Evolutionary conservation across 176 grass and related monocot genomes (phyloP).

Genomic region (Typha latifolia): DNA sequence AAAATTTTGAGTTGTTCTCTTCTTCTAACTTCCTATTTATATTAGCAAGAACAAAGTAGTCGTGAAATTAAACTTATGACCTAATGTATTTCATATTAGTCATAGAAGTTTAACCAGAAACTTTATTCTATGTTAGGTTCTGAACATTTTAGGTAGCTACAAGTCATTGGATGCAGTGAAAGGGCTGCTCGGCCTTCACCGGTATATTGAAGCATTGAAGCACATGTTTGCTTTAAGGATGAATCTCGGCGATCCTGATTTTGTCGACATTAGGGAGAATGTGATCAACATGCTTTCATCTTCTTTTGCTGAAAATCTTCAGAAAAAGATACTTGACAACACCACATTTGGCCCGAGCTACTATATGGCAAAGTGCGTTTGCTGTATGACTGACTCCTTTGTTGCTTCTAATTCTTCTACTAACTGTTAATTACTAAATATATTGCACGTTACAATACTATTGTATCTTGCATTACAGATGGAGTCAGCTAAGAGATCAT

Average conservation of each 20-base stretch:
- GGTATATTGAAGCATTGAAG: constrained; percentile 67
- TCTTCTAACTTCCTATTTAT: no score
- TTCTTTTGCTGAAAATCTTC: constrained; percentile 41
- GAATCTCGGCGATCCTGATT: constrained; percentile 70
- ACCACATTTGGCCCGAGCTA: constrained; percentile 60
- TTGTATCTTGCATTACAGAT: constrained; percentile 28
- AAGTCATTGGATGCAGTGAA: constrained; percentile 42
- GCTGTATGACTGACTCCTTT: background rate
- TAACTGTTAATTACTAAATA: background rate
- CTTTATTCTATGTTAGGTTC: constrained; percentile 17
- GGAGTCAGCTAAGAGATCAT: constrained; percentile 58
- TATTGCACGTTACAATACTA: background rate
- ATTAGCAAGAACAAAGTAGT: no score
- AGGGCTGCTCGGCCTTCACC: constrained; percentile 55
- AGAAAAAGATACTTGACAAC: constrained; percentile 49
- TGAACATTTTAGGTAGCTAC: constrained; percentile 75
- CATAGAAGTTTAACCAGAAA: background rate
- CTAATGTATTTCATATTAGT: background rate
- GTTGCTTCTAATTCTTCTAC: background rate
- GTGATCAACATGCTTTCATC: constrained; percentile 66
- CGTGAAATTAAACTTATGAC: no score
- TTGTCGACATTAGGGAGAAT: constrained; percentile 33
- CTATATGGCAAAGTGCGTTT: constrained; percentile 55
- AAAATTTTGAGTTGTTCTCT: no score
- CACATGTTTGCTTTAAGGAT: constrained; percentile 66